Evolutionary conservation across 768 basidiomycete genomes (phyloP), one percentile per base, ranked within the genome.

Genomic region (Tulasnella sp.): DNA sequence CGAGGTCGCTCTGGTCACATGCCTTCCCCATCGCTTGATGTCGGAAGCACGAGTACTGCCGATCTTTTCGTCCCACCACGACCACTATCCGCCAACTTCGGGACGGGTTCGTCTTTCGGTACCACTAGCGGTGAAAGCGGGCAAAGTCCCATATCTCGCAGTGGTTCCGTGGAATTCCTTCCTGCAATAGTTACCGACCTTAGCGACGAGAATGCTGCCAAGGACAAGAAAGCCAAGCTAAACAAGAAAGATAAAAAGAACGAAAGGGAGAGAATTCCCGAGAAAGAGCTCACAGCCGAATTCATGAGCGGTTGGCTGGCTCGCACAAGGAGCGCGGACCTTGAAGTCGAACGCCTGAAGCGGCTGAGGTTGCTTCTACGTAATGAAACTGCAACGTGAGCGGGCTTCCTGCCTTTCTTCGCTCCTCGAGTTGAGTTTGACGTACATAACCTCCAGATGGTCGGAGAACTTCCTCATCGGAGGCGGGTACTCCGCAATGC

Each of bases 361-460:
- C 97, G 96, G 85, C 84, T 99, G 79, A 87, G 96, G 80, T 86
- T 98, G 80, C 84, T 98, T 82, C 87, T 99, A 34, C 87, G 98
- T 78, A 98, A 98, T 82, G 98, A 99, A 85, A 89, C 92, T n/a
- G 95, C 97, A 1, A 90, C 88, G 94, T 96, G 85, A 80, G 87
- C 83, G 27, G 62, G 4, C 34, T 39, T 16, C 40, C 34, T 48
- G 58, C 36, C 18, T 24, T 4, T 38, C 8, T 6, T 19, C 38
- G 1, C 6, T 52, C 5, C 8, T n/a, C 16, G 74, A 71, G 75
- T 72, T 42, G 80, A n/a, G 4, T 5, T 31, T 27, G 40, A 62
- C 36, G 40, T 6, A 71, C 56, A 39, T 75, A n/a, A 21, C 78
- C 68, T 76, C 0, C 80, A 97, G 95, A 77, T 98, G 97, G 97